Base-by-base conservation (phyloP, 768 basidiomycete species). In the Chlorophyllum brunneum region DNA sequence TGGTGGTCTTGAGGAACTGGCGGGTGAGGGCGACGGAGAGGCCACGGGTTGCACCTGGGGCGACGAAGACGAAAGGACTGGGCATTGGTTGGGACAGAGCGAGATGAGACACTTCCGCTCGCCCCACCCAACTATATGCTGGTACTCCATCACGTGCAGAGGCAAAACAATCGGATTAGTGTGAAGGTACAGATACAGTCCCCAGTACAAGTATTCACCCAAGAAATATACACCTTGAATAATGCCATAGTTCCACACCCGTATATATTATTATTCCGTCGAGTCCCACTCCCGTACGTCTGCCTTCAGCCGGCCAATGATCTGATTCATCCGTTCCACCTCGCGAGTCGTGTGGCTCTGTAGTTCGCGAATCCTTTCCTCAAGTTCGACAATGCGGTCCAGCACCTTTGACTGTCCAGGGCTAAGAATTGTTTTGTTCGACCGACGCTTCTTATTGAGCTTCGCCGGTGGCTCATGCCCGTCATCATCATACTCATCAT, bases 21-120 rank as follows among this genome's bases (percentile, higher is more conserved):
- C 80, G 73, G 10, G 79, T 77, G 26, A 84, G 68, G 3, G 80
- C 78, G 24, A 80, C 70, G 5, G 78, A 79, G 20, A 83, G 69
- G 4, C 82, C 82, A 15, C 82, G 72, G 15, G 78, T 80, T 4
- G 80, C 76, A 26, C 67, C 67, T 24, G 82, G 82, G 26, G 74
- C 67, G 42, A 83, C 68, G 51, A 84, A 68, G 56, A 77, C 61
- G 59, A 82, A 83, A 0, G 78, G 79, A 36, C 61, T 66, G 7
- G 64, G 57, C 39, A 58, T 58, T 5, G 45, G 44, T 64, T 45
- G 29, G 24, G 51, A n/a, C 2, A 31, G 16, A 20, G 30, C 20
- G 33, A 24, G 26, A 44, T 52, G 51, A 52, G 51, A 52, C 51
- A 52, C 43, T 43, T 9, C n/a, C 33, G 6, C 11, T 2, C 31